phyloP scores from a whole-genome alignment of 2,329 filamentous ascomycete genomes.

The Talaromyces islandicus region DNA sequence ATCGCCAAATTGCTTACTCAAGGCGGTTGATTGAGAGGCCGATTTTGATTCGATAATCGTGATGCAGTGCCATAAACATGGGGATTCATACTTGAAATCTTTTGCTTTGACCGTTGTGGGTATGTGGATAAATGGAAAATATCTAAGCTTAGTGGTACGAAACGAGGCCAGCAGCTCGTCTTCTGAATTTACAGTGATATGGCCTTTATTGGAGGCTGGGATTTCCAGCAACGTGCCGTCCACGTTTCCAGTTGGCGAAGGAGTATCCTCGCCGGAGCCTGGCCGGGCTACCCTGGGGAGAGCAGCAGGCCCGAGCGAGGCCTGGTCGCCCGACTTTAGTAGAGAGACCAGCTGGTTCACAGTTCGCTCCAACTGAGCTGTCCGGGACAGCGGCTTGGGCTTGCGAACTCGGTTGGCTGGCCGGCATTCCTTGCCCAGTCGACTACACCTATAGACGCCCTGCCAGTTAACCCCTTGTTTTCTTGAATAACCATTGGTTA shows the following conservation, averaged over 20 bases:
- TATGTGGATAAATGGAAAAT: conserved; percentile 45
- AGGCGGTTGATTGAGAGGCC: conserved; percentile 31
- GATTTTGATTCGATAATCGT: conserved; percentile 42
- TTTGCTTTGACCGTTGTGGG: conserved; percentile 31
- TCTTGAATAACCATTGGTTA: neutral
- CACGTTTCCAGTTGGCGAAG: neutral
- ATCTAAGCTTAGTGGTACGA: conserved; percentile 35
- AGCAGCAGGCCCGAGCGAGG: neutral
- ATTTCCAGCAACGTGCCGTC: neutral
- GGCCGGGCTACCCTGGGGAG: neutral
- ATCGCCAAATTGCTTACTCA: conserved; percentile 38
- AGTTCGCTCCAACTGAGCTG: conserved; percentile 18
- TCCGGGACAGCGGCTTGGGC: conserved; percentile 14
- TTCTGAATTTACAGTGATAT: conserved; percentile 22
- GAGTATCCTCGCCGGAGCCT: neutral
- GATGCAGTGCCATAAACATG: conserved; percentile 49
- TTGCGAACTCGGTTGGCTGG: conserved; percentile 29
- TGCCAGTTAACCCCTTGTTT: neutral
- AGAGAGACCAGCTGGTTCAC: conserved; percentile 19
- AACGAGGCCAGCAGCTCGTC: conserved; percentile 40
- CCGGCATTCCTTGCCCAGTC: conserved; percentile 35
- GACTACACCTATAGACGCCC: conserved; percentile 29
- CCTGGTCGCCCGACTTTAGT: conserved; percentile 18
- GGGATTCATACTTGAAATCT: conserved; percentile 33
- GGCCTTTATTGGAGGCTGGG: neutral